Evolutionary conservation across 345 rosid genomes (phyloP), one percentile per base, ranked within the genome.

Genomic region (Psidium guajava): DNA sequence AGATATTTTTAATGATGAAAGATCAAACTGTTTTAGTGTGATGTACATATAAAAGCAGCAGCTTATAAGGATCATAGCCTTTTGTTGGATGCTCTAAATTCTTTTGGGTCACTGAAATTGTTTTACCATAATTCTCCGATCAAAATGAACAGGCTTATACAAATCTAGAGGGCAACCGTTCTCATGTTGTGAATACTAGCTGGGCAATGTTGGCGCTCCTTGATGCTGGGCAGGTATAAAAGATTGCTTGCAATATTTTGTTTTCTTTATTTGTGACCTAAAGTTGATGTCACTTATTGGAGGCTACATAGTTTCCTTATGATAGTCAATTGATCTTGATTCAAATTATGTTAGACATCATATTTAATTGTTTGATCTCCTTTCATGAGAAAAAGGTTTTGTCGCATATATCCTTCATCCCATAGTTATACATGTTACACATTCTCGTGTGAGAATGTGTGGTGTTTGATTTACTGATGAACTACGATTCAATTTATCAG

Each of bases 121-220:
- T 54, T 40, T 85, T 44, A 44, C 54, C 40, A 81, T 11, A 25
- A 25, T 69, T 2, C 11, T 44, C 21, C 32, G 10, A n/a, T 81
- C 59, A 32, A 40, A 61, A 50, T 83, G 47, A 80, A 61, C 84
- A 92, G 94, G 92, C 87, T 18, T 92, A 92, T 80, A 81, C 90
- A 74, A 88, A 91, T 87, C 75, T 91, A 27, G 86, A 84, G 86
- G 87, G 88, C n/a, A 47, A 86, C 61, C 86, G 82, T 44, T 86
- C 91, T 53, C 93, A 91, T 82, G 84, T 89, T 8, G 93, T 90
- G 36, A 91, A 88, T 82, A 92, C 93, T 55, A 87, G 88, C 22
- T 92, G 93, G 94, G 92, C 90, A 32, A 89, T 90, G 91, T 57
- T 91, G 87, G 89, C 93, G n/a, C 94, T 91, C 55, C 89, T 91